phyloP scores from a whole-genome alignment of 1,284 basidiomycete species.

The Trametes versicolor region DNA sequence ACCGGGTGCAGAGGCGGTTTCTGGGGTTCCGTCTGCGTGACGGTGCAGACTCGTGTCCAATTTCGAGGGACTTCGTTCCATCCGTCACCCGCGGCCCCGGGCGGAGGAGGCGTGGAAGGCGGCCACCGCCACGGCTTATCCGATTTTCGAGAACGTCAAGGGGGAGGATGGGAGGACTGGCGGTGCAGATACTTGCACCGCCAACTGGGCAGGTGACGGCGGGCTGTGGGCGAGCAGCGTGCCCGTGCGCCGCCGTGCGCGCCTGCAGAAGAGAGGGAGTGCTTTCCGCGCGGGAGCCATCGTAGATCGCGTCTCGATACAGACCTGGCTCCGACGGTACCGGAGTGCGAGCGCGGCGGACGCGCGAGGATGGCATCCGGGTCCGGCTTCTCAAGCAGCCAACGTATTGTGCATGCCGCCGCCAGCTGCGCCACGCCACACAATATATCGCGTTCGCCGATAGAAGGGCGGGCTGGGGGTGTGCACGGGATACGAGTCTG shows the following conservation, averaged over 20 bases:
- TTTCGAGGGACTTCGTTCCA: neutral
- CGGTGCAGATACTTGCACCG: neutral
- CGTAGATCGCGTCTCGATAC: neutral
- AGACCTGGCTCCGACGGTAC: neutral
- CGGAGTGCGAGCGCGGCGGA: neutral
- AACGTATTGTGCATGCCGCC: neutral
- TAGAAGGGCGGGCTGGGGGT: neutral
- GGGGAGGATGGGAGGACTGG: neutral
- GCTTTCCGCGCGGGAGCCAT: neutral
- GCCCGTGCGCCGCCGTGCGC: conserved; percentile 2
- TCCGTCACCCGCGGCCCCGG: neutral
- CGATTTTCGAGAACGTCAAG: neutral
- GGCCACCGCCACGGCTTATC: conserved; percentile 8
- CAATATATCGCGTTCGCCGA: neutral
- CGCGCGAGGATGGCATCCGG: neutral
- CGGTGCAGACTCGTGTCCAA: neutral
- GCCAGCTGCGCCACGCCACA: neutral
- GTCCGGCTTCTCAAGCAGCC: neutral
- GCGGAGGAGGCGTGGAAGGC: neutral
- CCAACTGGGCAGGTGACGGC: neutral
- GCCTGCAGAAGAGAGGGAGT: neutral
- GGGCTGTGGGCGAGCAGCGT: neutral
- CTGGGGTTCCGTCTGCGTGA: neutral
- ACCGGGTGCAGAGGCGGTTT: neutral
- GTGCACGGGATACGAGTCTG: neutral